Conservation (phyloP, 1,284 basidiomycete species). For the Sparassis latifolia region DNA sequence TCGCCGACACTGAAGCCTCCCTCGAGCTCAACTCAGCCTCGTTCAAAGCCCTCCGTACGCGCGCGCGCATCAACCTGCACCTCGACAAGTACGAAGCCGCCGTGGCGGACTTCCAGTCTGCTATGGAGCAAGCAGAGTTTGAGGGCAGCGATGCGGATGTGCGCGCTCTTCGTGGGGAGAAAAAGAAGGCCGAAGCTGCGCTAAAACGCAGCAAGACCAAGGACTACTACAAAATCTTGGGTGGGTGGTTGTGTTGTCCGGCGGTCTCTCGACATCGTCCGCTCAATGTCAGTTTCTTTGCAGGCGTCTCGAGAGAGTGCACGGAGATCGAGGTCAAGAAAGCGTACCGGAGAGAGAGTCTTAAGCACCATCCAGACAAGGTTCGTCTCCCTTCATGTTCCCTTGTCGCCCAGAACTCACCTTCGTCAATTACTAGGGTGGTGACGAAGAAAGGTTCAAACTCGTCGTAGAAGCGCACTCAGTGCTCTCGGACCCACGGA, state of each 20-base stretch:
- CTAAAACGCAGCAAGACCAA: constrained; percentile 82
- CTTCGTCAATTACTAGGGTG: constrained; percentile 57
- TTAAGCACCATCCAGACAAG: constrained; percentile 84
- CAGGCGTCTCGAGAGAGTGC: constrained; percentile 48
- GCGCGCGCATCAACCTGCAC: constrained; percentile 73
- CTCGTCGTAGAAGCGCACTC: constrained; percentile 72
- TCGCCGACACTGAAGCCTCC: constrained; percentile 66
- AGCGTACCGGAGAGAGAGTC: constrained; percentile 67
- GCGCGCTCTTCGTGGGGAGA: constrained; percentile 55
- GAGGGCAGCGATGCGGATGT: constrained; percentile 61
- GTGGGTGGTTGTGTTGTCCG: constrained; percentile 12
- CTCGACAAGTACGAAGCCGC: constrained; percentile 71
- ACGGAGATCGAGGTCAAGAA: constrained; percentile 73
- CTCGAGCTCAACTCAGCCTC: constrained; percentile 58
- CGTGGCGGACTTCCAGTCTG: constrained; percentile 72
- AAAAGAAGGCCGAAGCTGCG: constrained; percentile 71
- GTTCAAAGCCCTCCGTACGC: constrained; percentile 83
- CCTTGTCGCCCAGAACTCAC: not conserved
- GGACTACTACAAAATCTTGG: constrained; percentile 79
- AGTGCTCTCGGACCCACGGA: constrained; percentile 66
- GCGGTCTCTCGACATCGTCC: not conserved
- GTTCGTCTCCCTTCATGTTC: constrained; percentile 25
- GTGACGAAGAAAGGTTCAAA: constrained; percentile 85
- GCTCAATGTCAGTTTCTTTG: no score
- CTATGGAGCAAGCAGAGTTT: constrained; percentile 61